Percentiles rank a stretch among this genome's conserved stretches.
These are phyloP conservation scores for Trifolium pratense DNA, from an alignment of 306 rosid species.

Conservation along the genomic window DNA sequence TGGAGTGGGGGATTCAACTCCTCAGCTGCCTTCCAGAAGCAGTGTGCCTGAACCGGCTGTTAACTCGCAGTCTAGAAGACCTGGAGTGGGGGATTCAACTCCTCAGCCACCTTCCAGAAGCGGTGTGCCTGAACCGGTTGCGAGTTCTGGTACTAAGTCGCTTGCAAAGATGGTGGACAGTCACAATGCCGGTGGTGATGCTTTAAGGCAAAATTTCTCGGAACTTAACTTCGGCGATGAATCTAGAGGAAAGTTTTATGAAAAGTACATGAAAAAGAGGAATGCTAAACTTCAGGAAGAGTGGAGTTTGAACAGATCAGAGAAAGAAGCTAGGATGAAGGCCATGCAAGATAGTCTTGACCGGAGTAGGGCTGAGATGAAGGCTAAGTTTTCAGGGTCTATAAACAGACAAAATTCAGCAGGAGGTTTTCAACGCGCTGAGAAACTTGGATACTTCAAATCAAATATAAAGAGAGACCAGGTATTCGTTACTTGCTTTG, in stretches of 20 bases:
- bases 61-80: slow-evolving; percentile 53
- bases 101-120: slow-evolving; percentile 54
- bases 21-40: slow-evolving; percentile 55
- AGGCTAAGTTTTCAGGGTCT: slow-evolving; percentile 76
- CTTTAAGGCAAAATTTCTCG: slow-evolving; percentile 60
- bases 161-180: slow-evolving; percentile 47
- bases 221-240: slow-evolving; percentile 63
- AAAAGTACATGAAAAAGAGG: slow-evolving; percentile 89
- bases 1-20: slow-evolving; percentile 56
- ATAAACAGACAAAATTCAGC: slow-evolving; percentile 58
- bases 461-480: slow-evolving; percentile 71
- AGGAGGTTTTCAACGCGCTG: slow-evolving; percentile 65
- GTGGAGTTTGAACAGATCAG: slow-evolving; percentile 82
- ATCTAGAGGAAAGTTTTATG: slow-evolving; percentile 89
- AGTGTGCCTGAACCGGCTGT: slow-evolving; percentile 52
- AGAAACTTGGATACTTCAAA: slow-evolving; percentile 74
- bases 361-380: slow-evolving; percentile 80
- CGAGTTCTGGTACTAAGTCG: slow-evolving; percentile 54
- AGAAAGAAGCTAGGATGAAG: slow-evolving; percentile 95
- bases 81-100: slow-evolving; percentile 58
- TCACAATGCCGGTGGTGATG: slow-evolving; percentile 60
- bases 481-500: slow-evolving; percentile 54
- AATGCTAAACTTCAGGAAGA: slow-evolving; percentile 89
- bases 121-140: slow-evolving; percentile 41
- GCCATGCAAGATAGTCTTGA: slow-evolving; percentile 96